Evolutionary conservation across 352 stramenopile species (phyloP), one percentile per base, ranked within the genome.

Genomic region (Phytophthora kernoviae): DNA sequence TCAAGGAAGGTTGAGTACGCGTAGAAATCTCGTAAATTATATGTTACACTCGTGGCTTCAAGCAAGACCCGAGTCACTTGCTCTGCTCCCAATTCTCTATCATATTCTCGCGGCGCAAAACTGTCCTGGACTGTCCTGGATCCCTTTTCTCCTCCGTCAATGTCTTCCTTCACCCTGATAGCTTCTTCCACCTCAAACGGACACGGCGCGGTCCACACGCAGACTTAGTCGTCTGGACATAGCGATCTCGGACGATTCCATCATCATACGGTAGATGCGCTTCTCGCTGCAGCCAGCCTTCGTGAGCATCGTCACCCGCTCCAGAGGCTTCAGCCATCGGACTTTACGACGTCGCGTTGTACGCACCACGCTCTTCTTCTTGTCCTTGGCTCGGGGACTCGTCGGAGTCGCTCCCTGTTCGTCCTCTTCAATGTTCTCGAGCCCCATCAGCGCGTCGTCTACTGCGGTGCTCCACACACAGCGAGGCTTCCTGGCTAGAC

Each of bases 251-350:
- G 78, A 86, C 21, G 61, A 70, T 54, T 88, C 75, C 74, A 86
- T 82, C 73, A 88, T 77, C 76, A 86, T 86, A 51, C 75, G 73
- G 45, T 72, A 84, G 58, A 88, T 88, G 50, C 70, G 70, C 54
- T 83, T 80, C 73, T 88, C 78, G 49, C 78, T 88, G 52, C 70
- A 84, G 30, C 78, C 78, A 34, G 75, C 78, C 44, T 86, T 80
- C n/a, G 76, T 86, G 21, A 88, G 68, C 76, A 88, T 79, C 15
- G 70, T 78, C 36, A 86, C 74, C 20, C 76, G 79, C 42, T 87
- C 79, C 32, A 81, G 72, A 2, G 79, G 79, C 61, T 88, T 88
- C 41, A 88, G 58, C 78, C 78, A 87, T 26, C 75, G 75, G 40
- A 87, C 77, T 34, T 81, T 80, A 10, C 75, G 62, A 37, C 75